Conservation (phyloP, 2,329 filamentous ascomycete genomes). For the Nigrograna mackinnonii region DNA sequence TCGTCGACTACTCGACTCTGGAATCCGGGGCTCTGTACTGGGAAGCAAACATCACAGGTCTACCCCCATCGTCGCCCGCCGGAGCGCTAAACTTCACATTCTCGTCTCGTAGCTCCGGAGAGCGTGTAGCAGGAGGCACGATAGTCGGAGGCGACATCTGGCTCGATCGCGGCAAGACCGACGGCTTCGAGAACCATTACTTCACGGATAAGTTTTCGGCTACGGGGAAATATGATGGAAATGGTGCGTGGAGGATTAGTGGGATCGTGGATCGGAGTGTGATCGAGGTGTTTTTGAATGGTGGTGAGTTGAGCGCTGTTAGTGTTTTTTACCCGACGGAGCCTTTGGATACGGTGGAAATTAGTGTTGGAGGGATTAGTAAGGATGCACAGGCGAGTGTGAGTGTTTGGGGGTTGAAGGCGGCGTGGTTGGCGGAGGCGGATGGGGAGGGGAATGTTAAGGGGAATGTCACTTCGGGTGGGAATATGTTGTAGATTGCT, state of each 20-base stretch:
- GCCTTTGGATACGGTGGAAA: constrained; percentile 41
- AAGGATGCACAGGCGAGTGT: constrained; percentile 42
- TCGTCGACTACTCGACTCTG: constrained; percentile 56
- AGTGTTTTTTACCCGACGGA: constrained; percentile 55
- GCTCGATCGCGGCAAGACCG: constrained; percentile 54
- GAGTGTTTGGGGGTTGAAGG: constrained; percentile 42
- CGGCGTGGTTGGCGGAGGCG: constrained; percentile 39
- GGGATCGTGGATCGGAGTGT: constrained; percentile 59
- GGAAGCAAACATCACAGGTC: constrained; percentile 55
- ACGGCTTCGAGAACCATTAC: constrained; percentile 57
- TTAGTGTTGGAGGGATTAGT: constrained; percentile 36
- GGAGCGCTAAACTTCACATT: constrained; percentile 58
- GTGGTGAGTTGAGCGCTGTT: constrained; percentile 54
- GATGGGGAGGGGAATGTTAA: constrained; percentile 32
- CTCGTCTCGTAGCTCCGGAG: constrained; percentile 52
- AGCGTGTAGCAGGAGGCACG: constrained; percentile 55
- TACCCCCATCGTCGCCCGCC: constrained; percentile 30
- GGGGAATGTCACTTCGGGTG: constrained; percentile 43
- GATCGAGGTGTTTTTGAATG: constrained; percentile 59
- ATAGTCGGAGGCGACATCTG: constrained; percentile 52
- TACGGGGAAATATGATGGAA: constrained; percentile 25
- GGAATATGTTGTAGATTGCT: too few relatives aligned
- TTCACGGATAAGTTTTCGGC: constrained; percentile 59
- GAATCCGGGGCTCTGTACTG: constrained; percentile 58
- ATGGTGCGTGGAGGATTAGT: constrained; percentile 46